phyloP scores from a whole-genome alignment of 1,284 basidiomycete genomes.

The Boletus semigastroideus region DNA sequence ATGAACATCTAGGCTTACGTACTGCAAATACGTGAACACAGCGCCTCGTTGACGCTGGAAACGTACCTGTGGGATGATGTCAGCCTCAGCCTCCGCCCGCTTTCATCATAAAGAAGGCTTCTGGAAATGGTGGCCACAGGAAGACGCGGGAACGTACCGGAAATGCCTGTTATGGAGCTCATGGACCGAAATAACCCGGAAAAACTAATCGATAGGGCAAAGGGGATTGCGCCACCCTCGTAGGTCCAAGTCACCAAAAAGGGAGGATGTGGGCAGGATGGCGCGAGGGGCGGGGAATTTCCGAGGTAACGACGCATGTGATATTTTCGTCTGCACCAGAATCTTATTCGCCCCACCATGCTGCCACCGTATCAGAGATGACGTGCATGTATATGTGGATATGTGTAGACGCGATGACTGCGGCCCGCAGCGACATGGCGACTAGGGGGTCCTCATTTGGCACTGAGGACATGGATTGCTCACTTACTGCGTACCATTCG shows the following conservation, averaged over 20 bases:
- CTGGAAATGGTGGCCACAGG: too few relatives aligned
- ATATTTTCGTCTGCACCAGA: constrained; percentile 4
- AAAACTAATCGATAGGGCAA: background rate
- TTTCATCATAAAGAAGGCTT: background rate
- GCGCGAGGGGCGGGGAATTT: background rate
- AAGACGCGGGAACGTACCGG: background rate
- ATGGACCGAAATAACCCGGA: background rate
- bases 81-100: too few relatives aligned
- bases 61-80: too few relatives aligned
- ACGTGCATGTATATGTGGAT: background rate
- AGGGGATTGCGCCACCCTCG: background rate
- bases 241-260: constrained; percentile 3
- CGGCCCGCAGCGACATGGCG: background rate
- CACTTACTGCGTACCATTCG: constrained; percentile 2
- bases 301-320: background rate
- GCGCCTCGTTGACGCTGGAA: background rate
- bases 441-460: background rate
- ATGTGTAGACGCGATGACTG: background rate
- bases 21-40: background rate
- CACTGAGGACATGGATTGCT: background rate
- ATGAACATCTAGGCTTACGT: background rate
- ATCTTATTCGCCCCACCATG: background rate
- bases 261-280: background rate
- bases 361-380: constrained; percentile 1
- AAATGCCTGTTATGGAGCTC: background rate